Evolutionary conservation across 2,329 filamentous ascomycete genomes (phyloP).

Genomic region (Aspergillus fructus): DNA sequence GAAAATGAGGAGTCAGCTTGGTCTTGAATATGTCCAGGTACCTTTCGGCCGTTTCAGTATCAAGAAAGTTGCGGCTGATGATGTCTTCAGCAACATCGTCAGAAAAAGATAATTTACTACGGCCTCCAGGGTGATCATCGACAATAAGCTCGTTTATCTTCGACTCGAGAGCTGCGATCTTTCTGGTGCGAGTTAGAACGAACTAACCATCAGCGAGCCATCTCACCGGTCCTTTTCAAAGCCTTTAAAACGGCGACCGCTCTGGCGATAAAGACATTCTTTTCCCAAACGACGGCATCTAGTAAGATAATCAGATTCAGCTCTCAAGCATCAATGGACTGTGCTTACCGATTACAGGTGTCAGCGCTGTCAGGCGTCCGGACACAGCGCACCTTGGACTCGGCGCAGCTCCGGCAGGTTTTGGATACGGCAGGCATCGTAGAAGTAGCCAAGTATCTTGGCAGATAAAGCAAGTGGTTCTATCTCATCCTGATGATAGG

Average conservation of each 20-base stretch:
- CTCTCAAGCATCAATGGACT: neutral
- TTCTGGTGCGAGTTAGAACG: neutral
- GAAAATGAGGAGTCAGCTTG: neutral
- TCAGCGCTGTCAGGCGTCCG: neutral
- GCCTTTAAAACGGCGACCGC: neutral
- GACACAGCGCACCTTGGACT: neutral
- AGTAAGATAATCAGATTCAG: neutral
- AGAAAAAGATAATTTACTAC: neutral
- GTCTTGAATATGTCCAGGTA: neutral
- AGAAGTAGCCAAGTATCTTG: too few relatives aligned
- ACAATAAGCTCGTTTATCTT: neutral
- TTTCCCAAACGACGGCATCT: neutral
- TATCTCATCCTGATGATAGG: too few relatives aligned
- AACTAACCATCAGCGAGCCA: neutral
- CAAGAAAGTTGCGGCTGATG: neutral
- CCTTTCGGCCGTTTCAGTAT: neutral
- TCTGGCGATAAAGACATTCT: neutral
- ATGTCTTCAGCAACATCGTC: neutral
- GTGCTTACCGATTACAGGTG: neutral
- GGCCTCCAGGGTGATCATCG: neutral
- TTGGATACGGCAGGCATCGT: neutral
- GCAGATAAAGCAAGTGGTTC: too few relatives aligned
- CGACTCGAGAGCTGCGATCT: neutral
- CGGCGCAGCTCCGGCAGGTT: neutral
- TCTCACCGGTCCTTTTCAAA: neutral